These are phyloP conservation scores for Bruguiera sexangula DNA, from an alignment of 345 rosid genomes.

Conservation along the genomic window DNA sequence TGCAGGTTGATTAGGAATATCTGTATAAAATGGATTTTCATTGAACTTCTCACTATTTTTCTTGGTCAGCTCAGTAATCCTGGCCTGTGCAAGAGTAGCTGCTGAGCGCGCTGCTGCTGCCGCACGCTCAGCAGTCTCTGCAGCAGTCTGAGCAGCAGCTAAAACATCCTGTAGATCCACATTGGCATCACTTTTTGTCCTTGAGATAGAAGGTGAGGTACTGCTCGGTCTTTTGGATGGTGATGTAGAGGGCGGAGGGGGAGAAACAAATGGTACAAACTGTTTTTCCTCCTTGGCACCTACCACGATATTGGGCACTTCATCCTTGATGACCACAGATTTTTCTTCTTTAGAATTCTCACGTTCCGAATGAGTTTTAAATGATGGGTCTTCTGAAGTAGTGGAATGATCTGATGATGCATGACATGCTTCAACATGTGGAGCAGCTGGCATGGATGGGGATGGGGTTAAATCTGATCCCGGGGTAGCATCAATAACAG, in stretches of 20 bases:
- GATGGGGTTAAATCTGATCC: conserved; percentile 35
- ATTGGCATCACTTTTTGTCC: conserved; percentile 39
- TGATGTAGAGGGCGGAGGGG: conserved; percentile 42
- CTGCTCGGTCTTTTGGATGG: conserved; percentile 21
- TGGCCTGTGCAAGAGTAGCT: conserved; percentile 85
- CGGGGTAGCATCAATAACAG: conserved; percentile 32
- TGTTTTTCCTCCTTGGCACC: conserved; percentile 46
- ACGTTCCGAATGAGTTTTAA: conserved; percentile 32
- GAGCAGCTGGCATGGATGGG: conserved; percentile 18
- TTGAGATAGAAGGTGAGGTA: conserved; percentile 22
- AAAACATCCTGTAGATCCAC: conserved; percentile 77
- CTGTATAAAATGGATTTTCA: conserved; percentile 65
- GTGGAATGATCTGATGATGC: conserved; percentile 32
- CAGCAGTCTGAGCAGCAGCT: conserved; percentile 88
- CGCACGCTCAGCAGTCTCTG: conserved; percentile 83
- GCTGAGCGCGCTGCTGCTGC: conserved; percentile 89
- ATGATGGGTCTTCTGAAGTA: conserved; percentile 25
- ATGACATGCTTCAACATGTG: conserved; percentile 24
- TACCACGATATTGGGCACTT: conserved; percentile 23
- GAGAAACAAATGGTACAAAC: conserved; percentile 56
- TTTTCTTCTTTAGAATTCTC: conserved; percentile 30
- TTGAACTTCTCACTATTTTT: conserved; percentile 38
- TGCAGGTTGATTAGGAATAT: conserved; percentile 30
- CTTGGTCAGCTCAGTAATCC: conserved; percentile 65
- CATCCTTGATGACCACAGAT: conserved; percentile 30